Evolutionary conservation across 306 rosid genomes (phyloP).

Genomic region (Casuarina cunninghamiana): DNA sequence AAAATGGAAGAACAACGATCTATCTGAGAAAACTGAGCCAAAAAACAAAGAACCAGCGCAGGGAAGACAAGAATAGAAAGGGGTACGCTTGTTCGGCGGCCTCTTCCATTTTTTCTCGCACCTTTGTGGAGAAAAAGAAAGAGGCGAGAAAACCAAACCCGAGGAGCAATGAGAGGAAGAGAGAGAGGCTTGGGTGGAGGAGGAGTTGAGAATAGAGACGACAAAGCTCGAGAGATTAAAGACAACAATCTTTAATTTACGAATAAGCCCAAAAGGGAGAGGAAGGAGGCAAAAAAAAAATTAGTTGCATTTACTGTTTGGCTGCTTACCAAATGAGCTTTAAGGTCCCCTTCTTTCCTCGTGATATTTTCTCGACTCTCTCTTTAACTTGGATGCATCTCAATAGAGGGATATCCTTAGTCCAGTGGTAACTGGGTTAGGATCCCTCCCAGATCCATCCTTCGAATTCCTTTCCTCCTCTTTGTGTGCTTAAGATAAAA

Average conservation of each 20-base stretch:
- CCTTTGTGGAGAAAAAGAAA: conserved; percentile 22
- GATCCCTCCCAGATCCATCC: too few relatives aligned
- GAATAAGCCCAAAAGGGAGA: conserved; percentile 47
- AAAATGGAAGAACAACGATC: conserved; percentile 46
- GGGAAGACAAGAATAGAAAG: conserved; percentile 10
- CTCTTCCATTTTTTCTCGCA: conserved; percentile 7
- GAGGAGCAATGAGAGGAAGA: conserved; percentile 46
- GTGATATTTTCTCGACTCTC: conserved; percentile 17
- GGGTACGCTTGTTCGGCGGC: conserved; percentile 16
- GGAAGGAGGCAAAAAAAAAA: conserved; percentile 5
- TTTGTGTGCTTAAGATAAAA: too few relatives aligned
- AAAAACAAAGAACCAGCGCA: conserved; percentile 28
- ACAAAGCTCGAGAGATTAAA: background rate
- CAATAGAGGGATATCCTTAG: background rate
- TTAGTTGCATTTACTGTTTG: conserved; percentile 29
- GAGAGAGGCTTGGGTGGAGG: conserved; percentile 57
- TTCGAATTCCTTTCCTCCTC: too few relatives aligned
- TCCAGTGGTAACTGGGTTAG: too few relatives aligned
- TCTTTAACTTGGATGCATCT: background rate
- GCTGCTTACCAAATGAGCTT: conserved; percentile 46
- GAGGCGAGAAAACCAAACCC: conserved; percentile 43
- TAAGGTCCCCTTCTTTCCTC: conserved; percentile 32
- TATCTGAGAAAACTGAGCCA: conserved; percentile 30
- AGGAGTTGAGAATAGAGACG: conserved; percentile 37
- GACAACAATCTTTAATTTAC: conserved; percentile 51